Percentiles rank a stretch among this genome's conserved stretches.
Evolutionary conservation across 805 yeast genomes (phyloP).

Genomic region (Torulaspora microellipsoides): DNA sequence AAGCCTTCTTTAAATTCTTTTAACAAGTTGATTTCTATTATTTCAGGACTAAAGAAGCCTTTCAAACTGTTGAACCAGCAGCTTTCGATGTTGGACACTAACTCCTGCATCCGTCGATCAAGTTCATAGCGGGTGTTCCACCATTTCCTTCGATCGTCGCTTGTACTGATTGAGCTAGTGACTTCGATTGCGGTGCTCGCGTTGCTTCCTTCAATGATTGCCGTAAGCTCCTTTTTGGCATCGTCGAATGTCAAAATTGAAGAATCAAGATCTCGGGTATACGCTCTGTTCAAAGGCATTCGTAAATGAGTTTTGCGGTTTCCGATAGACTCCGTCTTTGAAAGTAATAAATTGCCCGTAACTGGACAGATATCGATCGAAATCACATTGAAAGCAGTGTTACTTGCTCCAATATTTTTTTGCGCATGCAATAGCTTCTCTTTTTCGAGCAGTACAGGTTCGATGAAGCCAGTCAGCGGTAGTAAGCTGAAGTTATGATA

Average conservation of each 20-base stretch:
- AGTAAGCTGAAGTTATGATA: constrained; percentile 14
- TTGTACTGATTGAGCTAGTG: constrained; percentile 49
- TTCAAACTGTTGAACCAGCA: constrained; percentile 77
- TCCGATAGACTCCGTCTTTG: constrained; percentile 38
- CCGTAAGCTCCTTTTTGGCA: constrained; percentile 43
- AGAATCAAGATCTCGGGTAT: constrained; percentile 43
- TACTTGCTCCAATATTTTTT: constrained; percentile 4
- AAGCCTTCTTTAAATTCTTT: constrained; percentile 37
- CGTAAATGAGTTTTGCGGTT: constrained; percentile 45
- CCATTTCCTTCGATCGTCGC: constrained; percentile 66
- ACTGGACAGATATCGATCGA: constrained; percentile 55
- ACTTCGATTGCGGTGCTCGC: constrained; percentile 50
- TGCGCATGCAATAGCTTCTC: constrained; percentile 6
- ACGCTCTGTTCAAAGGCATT: constrained; percentile 54
- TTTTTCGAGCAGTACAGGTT: constrained; percentile 4
- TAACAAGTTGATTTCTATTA: constrained; percentile 27
- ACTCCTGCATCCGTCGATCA: constrained; percentile 49
- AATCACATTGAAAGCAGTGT: constrained; percentile 35
- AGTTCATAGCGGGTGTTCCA: constrained; percentile 65
- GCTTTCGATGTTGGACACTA: constrained; percentile 56
- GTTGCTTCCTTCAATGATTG: constrained; percentile 59
- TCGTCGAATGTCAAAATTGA: constrained; percentile 40
- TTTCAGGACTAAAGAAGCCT: constrained; percentile 49
- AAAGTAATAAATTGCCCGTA: constrained; percentile 54
- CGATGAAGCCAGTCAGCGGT: constrained; percentile 2